These are phyloP conservation scores for Arthrobotrys pseudoclavata DNA, from an alignment of 2,329 filamentous ascomycete species.

Conservation along the genomic window DNA sequence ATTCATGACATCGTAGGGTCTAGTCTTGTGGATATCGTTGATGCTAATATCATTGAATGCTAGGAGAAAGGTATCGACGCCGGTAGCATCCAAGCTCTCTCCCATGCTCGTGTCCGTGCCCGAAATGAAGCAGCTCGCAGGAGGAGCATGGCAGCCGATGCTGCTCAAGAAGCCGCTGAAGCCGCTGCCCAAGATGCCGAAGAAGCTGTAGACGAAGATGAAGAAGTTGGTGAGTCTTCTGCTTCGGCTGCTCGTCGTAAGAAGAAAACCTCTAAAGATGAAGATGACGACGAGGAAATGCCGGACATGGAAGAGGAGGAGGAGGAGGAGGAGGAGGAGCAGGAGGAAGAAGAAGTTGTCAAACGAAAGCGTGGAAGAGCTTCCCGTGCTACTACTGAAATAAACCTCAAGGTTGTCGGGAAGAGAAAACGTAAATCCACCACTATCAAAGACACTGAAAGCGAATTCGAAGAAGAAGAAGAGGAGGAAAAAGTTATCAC, in stretches of 20 bases:
- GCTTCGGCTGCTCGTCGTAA: slow-evolving; percentile 31
- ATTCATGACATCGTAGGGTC: background rate
- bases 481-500: slow-evolving; percentile 1
- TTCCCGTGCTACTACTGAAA: slow-evolving; percentile 31
- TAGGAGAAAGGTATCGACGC: slow-evolving; percentile 63
- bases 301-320: slow-evolving; percentile 21
- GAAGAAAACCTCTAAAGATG: background rate
- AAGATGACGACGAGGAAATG: slow-evolving; percentile 37
- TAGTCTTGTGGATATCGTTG: background rate
- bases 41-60: background rate
- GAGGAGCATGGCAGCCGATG: background rate
- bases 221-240: slow-evolving; percentile 47
- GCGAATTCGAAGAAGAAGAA: slow-evolving; percentile 22
- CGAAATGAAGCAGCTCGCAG: background rate
- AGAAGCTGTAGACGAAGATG: background rate
- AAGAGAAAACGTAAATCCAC: slow-evolving; percentile 38
- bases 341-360: slow-evolving; percentile 24
- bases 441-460: slow-evolving; percentile 9
- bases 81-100: slow-evolving; percentile 55
- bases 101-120: slow-evolving; percentile 15
- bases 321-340: slow-evolving; percentile 30
- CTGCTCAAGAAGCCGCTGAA: background rate
- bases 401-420: background rate
- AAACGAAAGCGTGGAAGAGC: slow-evolving; percentile 24
- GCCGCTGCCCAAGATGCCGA: background rate